A percentile compares a stretch with the other conserved stretches of the same genome.
Conservation (phyloP, 2,329 filamentous ascomycete genomes). For the Calonectria fujianensis region DNA sequence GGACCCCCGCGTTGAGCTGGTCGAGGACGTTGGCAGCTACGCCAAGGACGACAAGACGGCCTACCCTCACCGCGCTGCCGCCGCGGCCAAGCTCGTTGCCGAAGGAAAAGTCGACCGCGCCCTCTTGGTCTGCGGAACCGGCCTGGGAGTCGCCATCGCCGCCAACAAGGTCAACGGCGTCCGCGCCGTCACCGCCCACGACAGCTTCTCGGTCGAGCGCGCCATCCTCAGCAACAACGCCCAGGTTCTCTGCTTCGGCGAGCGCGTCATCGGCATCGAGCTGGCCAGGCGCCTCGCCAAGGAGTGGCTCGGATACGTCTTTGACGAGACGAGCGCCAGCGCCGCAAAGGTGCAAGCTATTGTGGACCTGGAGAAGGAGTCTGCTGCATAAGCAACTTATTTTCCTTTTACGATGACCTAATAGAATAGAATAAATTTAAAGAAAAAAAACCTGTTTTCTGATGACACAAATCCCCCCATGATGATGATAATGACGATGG, state of each 20-base stretch:
- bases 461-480: neutral
- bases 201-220: conserved; percentile 88
- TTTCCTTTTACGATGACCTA: neutral
- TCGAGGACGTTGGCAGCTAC: conserved; percentile 83
- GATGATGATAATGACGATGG: neutral
- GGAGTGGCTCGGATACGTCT: conserved; percentile 90
- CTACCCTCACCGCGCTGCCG: conserved; percentile 86
- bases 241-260: conserved; percentile 90
- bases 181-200: conserved; percentile 91
- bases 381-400: neutral
- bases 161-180: conserved; percentile 92
- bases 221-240: conserved; percentile 89
- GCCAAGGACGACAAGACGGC: conserved; percentile 82
- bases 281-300: conserved; percentile 84
- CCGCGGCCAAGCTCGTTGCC: conserved; percentile 79
- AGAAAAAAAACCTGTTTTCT: neutral
- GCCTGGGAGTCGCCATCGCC: conserved; percentile 89
- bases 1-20: conserved; percentile 75
- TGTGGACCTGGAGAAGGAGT: conserved; percentile 59
- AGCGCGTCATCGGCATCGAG: conserved; percentile 88
- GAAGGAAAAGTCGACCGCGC: conserved; percentile 83
- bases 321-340: conserved; percentile 76
- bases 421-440: neutral
- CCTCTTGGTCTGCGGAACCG: conserved; percentile 89
- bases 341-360: conserved; percentile 68